Base-by-base conservation (phyloP, 2,329 filamentous ascomycete species). In the Clonostachys byssicola region DNA sequence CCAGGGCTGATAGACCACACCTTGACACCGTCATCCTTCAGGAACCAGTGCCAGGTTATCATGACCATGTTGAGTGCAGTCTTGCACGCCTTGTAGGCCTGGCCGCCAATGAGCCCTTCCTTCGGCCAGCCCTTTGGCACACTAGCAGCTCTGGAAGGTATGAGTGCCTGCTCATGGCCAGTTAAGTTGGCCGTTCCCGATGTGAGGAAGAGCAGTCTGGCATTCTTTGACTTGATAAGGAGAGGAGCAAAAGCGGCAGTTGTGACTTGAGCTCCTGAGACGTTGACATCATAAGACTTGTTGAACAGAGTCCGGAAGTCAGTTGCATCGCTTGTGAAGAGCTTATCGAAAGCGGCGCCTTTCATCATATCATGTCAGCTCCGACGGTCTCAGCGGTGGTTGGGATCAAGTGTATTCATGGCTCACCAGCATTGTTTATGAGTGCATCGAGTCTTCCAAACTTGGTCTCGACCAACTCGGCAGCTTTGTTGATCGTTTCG, bases 181-280 rank as follows among this genome's bases (percentile, higher is more conserved):
- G 54, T 52, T 10, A 74, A 54, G 1, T 62, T 58, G 5, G 66
- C 64, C 1, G 67, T 63, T 8, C 72, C 70, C 6, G 46, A 50
- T 36, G 69, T 66, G 34, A 77, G 54, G 57, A 77, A 77, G 36
- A 74, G 48, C 43, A 77, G 49, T 3, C 72, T 60, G 1, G 73
- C 71, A 39, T 70, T 64, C 1, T 58, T 34, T 3, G 64, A 48
- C 6, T 34, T 20, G 13, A 75, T 59, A 0, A 77, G 64, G 1
- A 77, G 57, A 1, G 73, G 72, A n/a, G 61, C 47, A 47, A 66
- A 61, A 0, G 60, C 56, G 34, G 56, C 51, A 0, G 67, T 69
- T 23, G 68, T 47, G 23, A 66, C 36, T 4, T 46, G 44, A 13
- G 44, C 40, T 12, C 44, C 44, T 1, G 44, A 17, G 4, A 30